These are phyloP conservation scores for Streptanthus diversifolius DNA, from an alignment of 345 rosid species.

Conservation along the genomic window DNA sequence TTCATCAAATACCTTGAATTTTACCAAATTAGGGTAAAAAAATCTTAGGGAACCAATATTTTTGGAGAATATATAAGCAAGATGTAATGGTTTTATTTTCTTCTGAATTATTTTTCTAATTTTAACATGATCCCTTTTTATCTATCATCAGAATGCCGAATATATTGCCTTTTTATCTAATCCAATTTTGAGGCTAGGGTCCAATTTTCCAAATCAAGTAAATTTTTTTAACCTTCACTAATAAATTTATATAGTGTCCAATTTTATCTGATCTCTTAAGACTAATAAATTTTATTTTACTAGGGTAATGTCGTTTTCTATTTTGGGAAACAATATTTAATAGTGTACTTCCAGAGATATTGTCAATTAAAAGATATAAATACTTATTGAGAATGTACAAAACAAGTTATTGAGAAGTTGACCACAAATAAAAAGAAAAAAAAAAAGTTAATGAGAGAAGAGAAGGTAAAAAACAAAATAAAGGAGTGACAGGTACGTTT, in stretches of 20 bases:
- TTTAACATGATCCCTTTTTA: neutral
- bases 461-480: constrained; percentile 4
- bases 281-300: neutral
- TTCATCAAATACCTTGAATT: neutral
- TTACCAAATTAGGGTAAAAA: neutral
- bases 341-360: neutral
- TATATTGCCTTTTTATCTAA: too few species aligned
- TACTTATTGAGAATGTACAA: neutral
- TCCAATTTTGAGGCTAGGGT: too few species aligned
- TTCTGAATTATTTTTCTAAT: neutral
- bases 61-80: neutral
- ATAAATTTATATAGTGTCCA: too few species aligned
- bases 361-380: neutral
- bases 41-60: neutral
- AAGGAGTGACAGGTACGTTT: constrained; percentile 37
- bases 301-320: neutral
- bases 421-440: neutral
- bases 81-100: neutral
- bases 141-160: neutral
- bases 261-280: neutral
- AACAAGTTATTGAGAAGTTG: constrained; percentile 2
- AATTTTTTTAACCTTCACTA: neutral
- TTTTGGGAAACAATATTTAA: neutral
- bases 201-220: too few species aligned
- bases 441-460: neutral